Evolutionary conservation across 176 grass and related monocot species (phyloP).

Genomic region (Eleusine indica): DNA sequence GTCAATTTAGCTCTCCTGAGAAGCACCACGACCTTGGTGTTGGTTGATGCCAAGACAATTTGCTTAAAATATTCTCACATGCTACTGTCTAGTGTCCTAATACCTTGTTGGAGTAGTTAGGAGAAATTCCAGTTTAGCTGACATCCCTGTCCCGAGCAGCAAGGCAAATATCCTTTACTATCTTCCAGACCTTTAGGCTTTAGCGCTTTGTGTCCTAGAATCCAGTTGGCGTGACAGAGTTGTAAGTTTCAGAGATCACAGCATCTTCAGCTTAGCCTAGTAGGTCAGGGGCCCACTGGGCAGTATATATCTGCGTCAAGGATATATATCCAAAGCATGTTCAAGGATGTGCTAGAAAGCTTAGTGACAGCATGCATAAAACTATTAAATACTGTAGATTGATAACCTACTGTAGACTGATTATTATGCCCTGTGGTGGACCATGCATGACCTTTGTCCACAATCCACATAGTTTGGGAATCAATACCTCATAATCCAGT

Average conservation of each 20-base stretch:
- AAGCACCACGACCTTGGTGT: background rate
- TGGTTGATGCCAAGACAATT: background rate
- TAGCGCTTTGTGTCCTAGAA: constrained; percentile 12
- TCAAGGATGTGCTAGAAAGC: background rate
- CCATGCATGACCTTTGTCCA: constrained; percentile 40
- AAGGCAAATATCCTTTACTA: background rate
- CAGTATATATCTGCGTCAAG: background rate
- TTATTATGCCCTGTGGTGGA: constrained; percentile 35
- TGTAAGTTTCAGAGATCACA: constrained; percentile 37
- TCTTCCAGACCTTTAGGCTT: background rate
- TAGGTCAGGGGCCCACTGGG: background rate
- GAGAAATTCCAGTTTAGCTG: background rate
- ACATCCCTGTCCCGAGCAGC: background rate
- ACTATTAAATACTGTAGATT: constrained; percentile 28
- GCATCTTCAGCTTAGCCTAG: background rate
- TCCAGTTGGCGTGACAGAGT: constrained; percentile 41
- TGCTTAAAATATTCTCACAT: background rate
- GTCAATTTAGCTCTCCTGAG: background rate
- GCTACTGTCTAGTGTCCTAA: background rate
- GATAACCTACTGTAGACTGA: constrained; percentile 27
- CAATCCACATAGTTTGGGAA: constrained; percentile 41
- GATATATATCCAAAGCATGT: constrained; percentile 21
- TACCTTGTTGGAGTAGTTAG: too few relatives aligned
- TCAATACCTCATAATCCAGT: constrained; percentile 40
- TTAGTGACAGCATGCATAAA: background rate